Evolutionary conservation across 202 grass and related monocot species (phyloP).

Genomic region (Miscanthus sacchariflorus): DNA sequence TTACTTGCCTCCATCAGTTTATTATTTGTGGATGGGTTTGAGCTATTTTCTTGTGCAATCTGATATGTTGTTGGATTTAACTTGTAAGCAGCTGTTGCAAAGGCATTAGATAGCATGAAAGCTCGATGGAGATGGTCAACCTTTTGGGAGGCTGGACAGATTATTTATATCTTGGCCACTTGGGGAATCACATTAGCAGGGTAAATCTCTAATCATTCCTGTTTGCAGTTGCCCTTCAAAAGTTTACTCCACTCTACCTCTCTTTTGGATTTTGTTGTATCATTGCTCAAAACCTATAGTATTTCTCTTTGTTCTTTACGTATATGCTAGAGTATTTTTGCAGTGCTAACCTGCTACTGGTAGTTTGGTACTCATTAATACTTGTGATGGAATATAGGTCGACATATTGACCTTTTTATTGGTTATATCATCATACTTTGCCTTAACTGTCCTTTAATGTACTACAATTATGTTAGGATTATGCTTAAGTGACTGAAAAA

Average conservation of each 20-base stretch:
- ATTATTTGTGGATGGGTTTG: not conserved
- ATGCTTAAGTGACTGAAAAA: not conserved
- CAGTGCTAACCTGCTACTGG: too few species aligned
- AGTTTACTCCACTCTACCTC: not conserved
- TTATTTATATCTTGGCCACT: constrained; percentile 81
- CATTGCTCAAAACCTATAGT: not conserved
- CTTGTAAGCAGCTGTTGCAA: constrained; percentile 64
- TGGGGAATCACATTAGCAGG: constrained; percentile 92
- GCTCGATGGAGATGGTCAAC: constrained; percentile 74
- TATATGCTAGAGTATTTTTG: not conserved
- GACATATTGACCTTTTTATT: not conserved
- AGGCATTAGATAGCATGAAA: constrained; percentile 69
- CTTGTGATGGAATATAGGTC: too few species aligned
- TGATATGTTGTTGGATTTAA: constrained; percentile 13
- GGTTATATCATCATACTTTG: not conserved
- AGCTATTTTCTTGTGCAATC: constrained; percentile 23
- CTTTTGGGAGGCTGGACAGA: constrained; percentile 94
- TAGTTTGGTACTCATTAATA: too few species aligned
- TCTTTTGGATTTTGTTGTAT: not conserved
- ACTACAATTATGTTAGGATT: not conserved
- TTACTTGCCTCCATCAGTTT: not conserved
- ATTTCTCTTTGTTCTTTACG: not conserved
- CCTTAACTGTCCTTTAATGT: not conserved
- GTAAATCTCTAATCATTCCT: constrained; percentile 46
- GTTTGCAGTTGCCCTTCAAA: not conserved